A percentile compares a stretch with the other conserved stretches of the same genome.
phyloP scores from a whole-genome alignment of 495 filamentous ascomycete genomes.

The Trichocladium antarcticum region DNA sequence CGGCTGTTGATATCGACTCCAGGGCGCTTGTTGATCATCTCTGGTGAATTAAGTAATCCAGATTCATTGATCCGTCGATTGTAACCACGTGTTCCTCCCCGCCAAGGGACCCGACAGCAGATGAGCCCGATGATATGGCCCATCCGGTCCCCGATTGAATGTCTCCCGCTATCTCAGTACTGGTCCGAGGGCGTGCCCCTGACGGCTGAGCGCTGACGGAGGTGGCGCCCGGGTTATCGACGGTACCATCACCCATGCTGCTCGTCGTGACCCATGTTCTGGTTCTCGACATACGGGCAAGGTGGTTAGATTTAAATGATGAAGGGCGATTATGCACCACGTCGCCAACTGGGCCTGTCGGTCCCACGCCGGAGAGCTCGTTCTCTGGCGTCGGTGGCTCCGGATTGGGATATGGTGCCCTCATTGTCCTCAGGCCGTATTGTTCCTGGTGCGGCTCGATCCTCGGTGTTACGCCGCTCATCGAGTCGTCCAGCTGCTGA shows the following conservation, averaged over 20 bases:
- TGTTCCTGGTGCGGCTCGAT: no score
- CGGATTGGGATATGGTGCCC: not conserved
- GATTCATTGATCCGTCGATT: not conserved
- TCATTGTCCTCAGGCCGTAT: not conserved
- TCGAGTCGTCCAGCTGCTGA: not conserved
- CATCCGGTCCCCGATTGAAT: not conserved
- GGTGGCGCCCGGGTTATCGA: not conserved
- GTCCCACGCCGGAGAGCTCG: not conserved
- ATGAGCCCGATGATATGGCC: not conserved
- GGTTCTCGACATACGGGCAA: not conserved
- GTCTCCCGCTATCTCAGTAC: conserved; percentile 12
- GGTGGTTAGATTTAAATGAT: not conserved
- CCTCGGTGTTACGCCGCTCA: no score
- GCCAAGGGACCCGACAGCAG: no score
- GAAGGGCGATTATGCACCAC: not conserved
- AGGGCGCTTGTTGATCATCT: no score
- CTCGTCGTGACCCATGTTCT: not conserved
- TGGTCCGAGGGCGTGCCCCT: conserved; percentile 9
- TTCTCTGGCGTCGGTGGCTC: no score
- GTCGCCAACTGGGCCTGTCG: not conserved
- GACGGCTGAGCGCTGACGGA: not conserved
- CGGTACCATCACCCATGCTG: no score
- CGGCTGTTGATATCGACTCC: no score
- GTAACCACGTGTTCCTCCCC: not conserved
- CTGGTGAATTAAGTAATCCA: not conserved